A percentile compares a stretch with the other conserved stretches of the same genome.
Evolutionary conservation across 2,329 filamentous ascomycete species (phyloP).

Genomic region (Trichoderma semiorbis): DNA sequence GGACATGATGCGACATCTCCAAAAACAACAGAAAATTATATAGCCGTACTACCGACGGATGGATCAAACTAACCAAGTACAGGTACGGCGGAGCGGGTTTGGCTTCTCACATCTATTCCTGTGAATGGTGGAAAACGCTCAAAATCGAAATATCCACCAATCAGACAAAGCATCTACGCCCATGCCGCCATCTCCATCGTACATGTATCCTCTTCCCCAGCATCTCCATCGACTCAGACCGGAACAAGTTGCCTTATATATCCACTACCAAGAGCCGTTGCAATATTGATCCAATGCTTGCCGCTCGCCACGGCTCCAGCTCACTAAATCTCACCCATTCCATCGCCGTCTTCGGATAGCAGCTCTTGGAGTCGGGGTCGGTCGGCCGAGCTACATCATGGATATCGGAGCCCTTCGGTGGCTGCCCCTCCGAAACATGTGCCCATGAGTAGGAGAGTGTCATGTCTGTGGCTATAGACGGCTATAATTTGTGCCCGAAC

Average conservation of each 20-base stretch:
- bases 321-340: background rate
- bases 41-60: slow-evolving; percentile 13
- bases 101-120: background rate
- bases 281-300: background rate
- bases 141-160: slow-evolving; percentile 8
- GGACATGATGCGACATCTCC: background rate
- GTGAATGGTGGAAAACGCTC: slow-evolving; percentile 9
- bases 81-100: background rate
- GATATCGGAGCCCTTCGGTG: slow-evolving; percentile 4
- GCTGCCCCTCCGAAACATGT: background rate
- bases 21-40: background rate
- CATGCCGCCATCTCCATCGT: background rate
- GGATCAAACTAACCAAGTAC: background rate
- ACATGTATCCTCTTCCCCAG: background rate
- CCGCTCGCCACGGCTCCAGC: background rate
- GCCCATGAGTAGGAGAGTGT: background rate
- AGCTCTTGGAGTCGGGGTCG: background rate
- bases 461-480: background rate
- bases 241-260: background rate
- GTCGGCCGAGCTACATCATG: background rate
- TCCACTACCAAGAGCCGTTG: background rate
- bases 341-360: slow-evolving; percentile 15
- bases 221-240: background rate
- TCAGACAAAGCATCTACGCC: background rate
- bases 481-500: background rate